Evolutionary conservation across 2,329 filamentous ascomycete species (phyloP).

Genomic region (Nemania sp.): DNA sequence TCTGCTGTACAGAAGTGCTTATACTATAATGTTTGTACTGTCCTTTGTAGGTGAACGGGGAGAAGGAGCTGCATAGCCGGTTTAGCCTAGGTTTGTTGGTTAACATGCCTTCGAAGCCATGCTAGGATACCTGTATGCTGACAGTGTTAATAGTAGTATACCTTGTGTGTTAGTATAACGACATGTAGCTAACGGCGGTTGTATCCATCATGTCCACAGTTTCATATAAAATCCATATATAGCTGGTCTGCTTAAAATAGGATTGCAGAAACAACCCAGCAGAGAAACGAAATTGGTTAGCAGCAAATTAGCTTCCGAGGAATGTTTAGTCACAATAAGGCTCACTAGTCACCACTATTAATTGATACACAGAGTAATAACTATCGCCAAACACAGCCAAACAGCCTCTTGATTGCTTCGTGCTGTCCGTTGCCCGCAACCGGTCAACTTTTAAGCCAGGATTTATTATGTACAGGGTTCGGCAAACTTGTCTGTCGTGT

Average conservation of each 20-base stretch:
- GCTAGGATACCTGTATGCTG: background rate
- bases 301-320: background rate
- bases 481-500: background rate
- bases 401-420: background rate
- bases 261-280: background rate
- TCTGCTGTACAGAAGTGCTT: background rate
- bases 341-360: background rate
- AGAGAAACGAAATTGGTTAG: background rate
- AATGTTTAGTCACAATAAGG: background rate
- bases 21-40: slow-evolving; percentile 9
- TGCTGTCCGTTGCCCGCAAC: background rate
- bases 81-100: slow-evolving; percentile 1
- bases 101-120: background rate
- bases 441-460: background rate
- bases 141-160: background rate
- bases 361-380: slow-evolving; percentile 3
- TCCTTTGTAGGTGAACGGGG: slow-evolving; percentile 5
- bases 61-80: slow-evolving; percentile 19
- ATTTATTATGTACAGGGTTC: background rate
- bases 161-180: background rate
- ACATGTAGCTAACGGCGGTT: background rate
- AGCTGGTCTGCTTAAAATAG: background rate
- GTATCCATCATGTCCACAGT: background rate
- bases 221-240: background rate
- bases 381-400: background rate